Conservation (phyloP, 441 rosid genomes). For the Omphalea diandra region DNA sequence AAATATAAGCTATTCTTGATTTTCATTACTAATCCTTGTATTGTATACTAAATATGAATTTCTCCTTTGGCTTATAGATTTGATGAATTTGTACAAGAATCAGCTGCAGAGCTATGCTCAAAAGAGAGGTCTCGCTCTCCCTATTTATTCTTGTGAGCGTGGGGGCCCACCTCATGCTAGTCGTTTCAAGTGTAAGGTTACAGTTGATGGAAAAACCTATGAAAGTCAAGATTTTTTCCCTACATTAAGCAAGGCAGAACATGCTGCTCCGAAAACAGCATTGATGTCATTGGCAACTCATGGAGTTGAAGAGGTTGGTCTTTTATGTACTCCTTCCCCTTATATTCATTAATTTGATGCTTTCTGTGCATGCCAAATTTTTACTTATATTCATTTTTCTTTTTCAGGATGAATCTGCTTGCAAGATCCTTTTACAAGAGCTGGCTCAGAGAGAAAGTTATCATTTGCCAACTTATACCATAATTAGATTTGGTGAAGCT, state of each 20-base stretch:
- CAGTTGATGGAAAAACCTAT: constrained; percentile 47
- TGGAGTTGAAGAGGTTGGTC: constrained; percentile 50
- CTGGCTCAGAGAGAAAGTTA: constrained; percentile 50
- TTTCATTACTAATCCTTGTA: neutral
- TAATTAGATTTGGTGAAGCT: constrained; percentile 42
- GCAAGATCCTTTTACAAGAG: constrained; percentile 80
- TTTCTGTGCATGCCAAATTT: neutral
- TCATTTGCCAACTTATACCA: constrained; percentile 53
- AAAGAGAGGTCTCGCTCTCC: constrained; percentile 51
- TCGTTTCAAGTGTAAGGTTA: constrained; percentile 58
- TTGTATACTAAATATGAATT: neutral
- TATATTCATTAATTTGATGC: constrained; percentile 14
- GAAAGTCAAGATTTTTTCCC: constrained; percentile 43
- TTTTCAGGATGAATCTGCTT: constrained; percentile 49
- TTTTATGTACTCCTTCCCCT: constrained; percentile 7
- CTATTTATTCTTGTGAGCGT: constrained; percentile 49
- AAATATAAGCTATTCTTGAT: neutral
- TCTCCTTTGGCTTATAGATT: constrained; percentile 27
- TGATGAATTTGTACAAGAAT: constrained; percentile 45
- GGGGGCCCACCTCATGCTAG: constrained; percentile 72
- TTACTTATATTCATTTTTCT: neutral
- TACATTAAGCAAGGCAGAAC: constrained; percentile 69
- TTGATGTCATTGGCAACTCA: constrained; percentile 37
- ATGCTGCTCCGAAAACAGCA: constrained; percentile 72
- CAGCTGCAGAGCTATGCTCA: constrained; percentile 51